Conservation (phyloP, 169 alveolate species). For the Plasmodium vinckei region DNA sequence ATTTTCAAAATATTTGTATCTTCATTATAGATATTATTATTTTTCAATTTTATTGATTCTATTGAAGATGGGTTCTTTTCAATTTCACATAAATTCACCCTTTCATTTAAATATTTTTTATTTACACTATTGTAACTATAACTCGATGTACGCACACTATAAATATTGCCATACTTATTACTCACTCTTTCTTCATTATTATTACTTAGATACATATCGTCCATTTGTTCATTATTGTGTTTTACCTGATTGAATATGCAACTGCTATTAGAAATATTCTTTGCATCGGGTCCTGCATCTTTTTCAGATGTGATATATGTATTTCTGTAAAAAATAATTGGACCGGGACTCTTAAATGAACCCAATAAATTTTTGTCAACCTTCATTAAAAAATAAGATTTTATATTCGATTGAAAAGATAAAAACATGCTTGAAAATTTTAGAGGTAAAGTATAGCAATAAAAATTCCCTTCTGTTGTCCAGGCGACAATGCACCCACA, state of each 20-base stretch:
- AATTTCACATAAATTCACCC: background rate
- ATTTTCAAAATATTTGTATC: background rate
- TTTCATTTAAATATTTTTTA: too few relatives aligned
- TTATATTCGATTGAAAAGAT: conserved; percentile 70
- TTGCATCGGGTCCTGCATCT: background rate
- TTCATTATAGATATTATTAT: background rate
- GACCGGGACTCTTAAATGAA: conserved; percentile 44
- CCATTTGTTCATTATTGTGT: background rate
- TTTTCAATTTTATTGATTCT: background rate
- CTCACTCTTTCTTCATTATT: background rate
- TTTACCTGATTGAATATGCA: background rate
- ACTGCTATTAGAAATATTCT: too few relatives aligned
- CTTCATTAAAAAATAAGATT: conserved; percentile 48
- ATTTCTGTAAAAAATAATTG: conserved; percentile 39
- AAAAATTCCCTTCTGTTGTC: conserved; percentile 75
- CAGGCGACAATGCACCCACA: conserved; percentile 68
- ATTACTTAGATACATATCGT: background rate
- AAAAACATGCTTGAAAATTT: conserved; percentile 63
- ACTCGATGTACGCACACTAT: too few relatives aligned
- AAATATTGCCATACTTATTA: background rate
- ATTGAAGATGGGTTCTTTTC: background rate
- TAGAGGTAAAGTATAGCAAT: conserved; percentile 46
- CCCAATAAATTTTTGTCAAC: conserved; percentile 41
- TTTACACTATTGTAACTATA: too few relatives aligned
- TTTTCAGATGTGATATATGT: background rate